Evolutionary conservation across 129 eudicot genomes (phyloP).

Genomic region (Escallonia rubra): DNA sequence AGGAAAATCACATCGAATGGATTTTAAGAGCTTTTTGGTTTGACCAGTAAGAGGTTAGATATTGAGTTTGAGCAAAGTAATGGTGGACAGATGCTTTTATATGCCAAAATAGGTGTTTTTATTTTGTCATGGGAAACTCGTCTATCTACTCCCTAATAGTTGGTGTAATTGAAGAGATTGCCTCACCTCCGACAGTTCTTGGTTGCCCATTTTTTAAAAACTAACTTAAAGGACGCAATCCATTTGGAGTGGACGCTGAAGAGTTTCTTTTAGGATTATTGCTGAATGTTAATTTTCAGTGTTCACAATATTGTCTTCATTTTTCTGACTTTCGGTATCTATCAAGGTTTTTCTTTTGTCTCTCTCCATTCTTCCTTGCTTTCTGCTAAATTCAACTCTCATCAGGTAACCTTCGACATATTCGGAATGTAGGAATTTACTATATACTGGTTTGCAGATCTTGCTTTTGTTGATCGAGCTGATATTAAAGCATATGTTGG

Average conservation of each 20-base stretch:
- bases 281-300: neutral
- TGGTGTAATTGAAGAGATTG: too few species aligned
- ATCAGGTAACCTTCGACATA: neutral
- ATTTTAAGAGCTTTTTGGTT: too few species aligned
- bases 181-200: too few species aligned
- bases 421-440: neutral
- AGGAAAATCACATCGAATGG: too few species aligned
- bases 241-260: neutral
- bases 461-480: constrained; percentile 98
- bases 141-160: too few species aligned
- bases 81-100: too few species aligned
- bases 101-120: too few species aligned
- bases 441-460: constrained; percentile 53
- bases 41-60: too few species aligned
- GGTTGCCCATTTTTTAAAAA: too few species aligned
- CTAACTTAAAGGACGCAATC: too few species aligned
- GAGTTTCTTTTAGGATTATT: neutral
- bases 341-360: neutral
- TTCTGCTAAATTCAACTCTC: neutral
- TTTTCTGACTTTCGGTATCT: neutral
- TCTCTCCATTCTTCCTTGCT: neutral
- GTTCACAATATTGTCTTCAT: neutral
- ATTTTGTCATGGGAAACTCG: too few species aligned
- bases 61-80: too few species aligned
- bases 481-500: constrained; percentile 99